A percentile compares a stretch with the other conserved stretches of the same genome.
phyloP scores from a whole-genome alignment of 805 yeast species.

The Clavispora fructus region DNA sequence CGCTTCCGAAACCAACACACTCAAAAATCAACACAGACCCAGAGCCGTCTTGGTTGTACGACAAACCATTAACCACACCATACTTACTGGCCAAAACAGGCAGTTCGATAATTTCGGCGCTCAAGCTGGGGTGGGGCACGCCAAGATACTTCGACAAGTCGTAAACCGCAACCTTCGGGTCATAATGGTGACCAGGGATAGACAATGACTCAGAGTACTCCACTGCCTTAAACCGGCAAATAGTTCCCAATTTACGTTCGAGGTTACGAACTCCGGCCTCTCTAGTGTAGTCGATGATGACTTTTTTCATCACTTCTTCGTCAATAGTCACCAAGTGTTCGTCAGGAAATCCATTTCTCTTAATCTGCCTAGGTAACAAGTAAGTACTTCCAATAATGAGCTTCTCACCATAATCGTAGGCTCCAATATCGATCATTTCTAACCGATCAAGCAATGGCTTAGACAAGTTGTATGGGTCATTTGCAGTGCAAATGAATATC shows the following conservation, averaged over 20 bases:
- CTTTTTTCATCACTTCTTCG: conserved; percentile 51
- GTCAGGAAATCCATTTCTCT: conserved; percentile 56
- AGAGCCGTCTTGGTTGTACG: conserved; percentile 81
- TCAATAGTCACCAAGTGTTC: conserved; percentile 39
- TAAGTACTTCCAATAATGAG: conserved; percentile 62
- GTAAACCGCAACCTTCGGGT: conserved; percentile 39
- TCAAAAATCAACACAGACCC: conserved; percentile 81
- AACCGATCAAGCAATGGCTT: conserved; percentile 78
- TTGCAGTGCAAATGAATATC: conserved; percentile 81
- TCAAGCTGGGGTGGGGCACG: conserved; percentile 42
- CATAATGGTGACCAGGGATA: conserved; percentile 19
- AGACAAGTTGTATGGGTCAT: conserved; percentile 64
- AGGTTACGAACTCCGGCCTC: conserved; percentile 84
- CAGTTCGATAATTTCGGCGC: conserved; percentile 28
- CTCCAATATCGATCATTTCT: conserved; percentile 74
- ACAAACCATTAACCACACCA: conserved; percentile 84
- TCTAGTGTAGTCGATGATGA: conserved; percentile 68
- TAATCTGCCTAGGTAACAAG: conserved; percentile 70
- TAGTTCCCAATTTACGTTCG: conserved; percentile 67
- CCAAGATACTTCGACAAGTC: conserved; percentile 71
- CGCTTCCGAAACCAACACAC: conserved; percentile 58
- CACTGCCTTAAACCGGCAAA: conserved; percentile 80
- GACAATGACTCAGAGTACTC: conserved; percentile 43
- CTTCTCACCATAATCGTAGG: conserved; percentile 77
- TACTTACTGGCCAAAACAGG: conserved; percentile 46